Percentiles rank a stretch among this genome's conserved stretches.
Conservation (phyloP, 2,329 filamentous ascomycete species). For the Aspergillus udagawae region DNA sequence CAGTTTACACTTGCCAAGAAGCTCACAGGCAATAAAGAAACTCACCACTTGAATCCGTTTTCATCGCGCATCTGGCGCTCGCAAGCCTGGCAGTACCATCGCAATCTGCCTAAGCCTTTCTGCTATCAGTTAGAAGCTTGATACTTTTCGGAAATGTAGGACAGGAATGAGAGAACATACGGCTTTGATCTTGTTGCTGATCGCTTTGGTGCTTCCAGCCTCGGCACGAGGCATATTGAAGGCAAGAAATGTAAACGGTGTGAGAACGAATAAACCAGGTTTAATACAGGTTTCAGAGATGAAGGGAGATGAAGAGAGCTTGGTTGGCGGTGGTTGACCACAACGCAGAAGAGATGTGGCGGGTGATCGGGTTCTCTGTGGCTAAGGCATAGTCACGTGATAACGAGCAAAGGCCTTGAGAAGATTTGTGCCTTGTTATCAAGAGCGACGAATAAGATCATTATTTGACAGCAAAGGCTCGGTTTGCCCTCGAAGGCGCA, state of each 20-base stretch:
- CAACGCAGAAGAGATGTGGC: not conserved
- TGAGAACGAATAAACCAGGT: not conserved
- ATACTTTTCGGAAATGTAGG: not conserved
- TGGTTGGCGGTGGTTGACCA: not conserved
- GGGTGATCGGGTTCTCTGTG: not conserved
- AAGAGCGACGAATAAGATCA: not conserved
- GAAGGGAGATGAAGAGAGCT: not conserved
- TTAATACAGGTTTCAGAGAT: not conserved
- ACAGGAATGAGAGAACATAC: slow-evolving; percentile 51
- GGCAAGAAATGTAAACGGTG: not conserved
- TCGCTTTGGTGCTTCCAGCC: slow-evolving; percentile 82
- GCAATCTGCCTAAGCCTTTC: slow-evolving; percentile 64
- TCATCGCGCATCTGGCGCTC: slow-evolving; percentile 74
- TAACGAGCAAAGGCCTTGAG: not conserved
- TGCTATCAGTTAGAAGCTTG: slow-evolving; percentile 11
- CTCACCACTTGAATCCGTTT: slow-evolving; percentile 73
- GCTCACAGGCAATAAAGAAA: not conserved
- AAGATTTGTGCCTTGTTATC: too few relatives aligned
- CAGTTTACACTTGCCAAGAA: not conserved
- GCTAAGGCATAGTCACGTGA: not conserved
- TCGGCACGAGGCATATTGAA: slow-evolving; percentile 84
- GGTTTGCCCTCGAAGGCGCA: not conserved
- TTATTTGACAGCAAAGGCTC: not conserved
- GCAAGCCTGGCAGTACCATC: slow-evolving; percentile 90
- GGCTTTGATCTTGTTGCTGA: slow-evolving; percentile 86